A percentile compares a stretch with the other conserved stretches of the same genome.
These are phyloP conservation scores for Botrytis deweyae DNA, from an alignment of 2,329 filamentous ascomycete species.

Conservation along the genomic window DNA sequence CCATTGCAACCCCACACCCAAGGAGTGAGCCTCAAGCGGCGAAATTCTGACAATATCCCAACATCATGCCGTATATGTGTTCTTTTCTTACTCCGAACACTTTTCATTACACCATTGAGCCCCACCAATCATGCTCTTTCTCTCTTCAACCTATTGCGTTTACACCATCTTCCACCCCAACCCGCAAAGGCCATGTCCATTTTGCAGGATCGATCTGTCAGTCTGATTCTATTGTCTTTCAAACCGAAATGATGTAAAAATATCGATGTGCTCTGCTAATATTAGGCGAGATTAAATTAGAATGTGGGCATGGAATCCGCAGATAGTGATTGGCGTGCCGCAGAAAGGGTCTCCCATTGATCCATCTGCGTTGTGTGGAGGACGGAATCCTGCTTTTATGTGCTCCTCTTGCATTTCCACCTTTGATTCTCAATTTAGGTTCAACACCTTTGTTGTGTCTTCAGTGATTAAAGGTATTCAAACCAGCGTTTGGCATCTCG, in stretches of 20 bases:
- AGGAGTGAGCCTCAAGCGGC: neutral
- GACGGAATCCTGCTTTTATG: neutral
- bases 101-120: neutral
- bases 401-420: neutral
- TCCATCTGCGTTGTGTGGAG: neutral
- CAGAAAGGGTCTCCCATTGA: neutral
- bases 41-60: neutral
- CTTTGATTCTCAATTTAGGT: neutral
- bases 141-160: neutral
- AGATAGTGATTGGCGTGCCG: neutral
- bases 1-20: neutral
- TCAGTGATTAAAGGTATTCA: neutral
- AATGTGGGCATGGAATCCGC: no score
- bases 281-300: neutral
- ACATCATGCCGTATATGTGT: neutral
- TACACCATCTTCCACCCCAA: neutral
- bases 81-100: fast-evolving
- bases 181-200: no score
- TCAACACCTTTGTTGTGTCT: neutral
- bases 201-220: no score
- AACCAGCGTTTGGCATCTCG: neutral
- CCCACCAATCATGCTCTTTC: neutral
- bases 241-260: neutral
- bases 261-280: neutral
- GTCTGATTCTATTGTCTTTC: neutral